Conservation (phyloP, 2,329 filamentous ascomycete species). For the Bipolaris victoriae region DNA sequence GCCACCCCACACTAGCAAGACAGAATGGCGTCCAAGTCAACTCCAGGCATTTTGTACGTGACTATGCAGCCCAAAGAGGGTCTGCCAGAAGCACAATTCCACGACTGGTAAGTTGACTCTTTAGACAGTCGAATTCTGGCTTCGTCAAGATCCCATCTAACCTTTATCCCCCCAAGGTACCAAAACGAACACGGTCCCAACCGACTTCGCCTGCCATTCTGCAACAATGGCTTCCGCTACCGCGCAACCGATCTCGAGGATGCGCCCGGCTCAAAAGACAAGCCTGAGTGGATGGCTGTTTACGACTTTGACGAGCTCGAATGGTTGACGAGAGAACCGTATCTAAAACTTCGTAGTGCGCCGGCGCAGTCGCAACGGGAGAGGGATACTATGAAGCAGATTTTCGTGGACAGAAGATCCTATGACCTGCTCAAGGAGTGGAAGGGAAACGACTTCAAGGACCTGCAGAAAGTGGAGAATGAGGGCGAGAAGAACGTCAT, state of each 20-base stretch:
- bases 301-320: slow-evolving; percentile 82
- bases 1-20: slow-evolving; percentile 2
- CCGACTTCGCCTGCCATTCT: slow-evolving; percentile 75
- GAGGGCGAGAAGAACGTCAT: slow-evolving; percentile 62
- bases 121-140: slow-evolving; percentile 27
- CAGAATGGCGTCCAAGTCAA: slow-evolving; percentile 52
- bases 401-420: slow-evolving; percentile 72
- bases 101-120: slow-evolving; percentile 62
- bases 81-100: slow-evolving; percentile 72
- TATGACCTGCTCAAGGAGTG: slow-evolving; percentile 68
- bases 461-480: slow-evolving; percentile 65
- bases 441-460: slow-evolving; percentile 63
- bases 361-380: slow-evolving; percentile 64
- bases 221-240: slow-evolving; percentile 81
- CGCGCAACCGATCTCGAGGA: slow-evolving; percentile 64
- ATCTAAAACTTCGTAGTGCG: slow-evolving; percentile 67
- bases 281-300: slow-evolving; percentile 75
- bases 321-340: slow-evolving; percentile 71
- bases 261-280: slow-evolving; percentile 42
- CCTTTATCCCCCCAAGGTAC: slow-evolving; percentile 60
- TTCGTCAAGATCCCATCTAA: slow-evolving; percentile 22
- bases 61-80: slow-evolving; percentile 79
- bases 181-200: slow-evolving; percentile 90
- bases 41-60: slow-evolving; percentile 77
- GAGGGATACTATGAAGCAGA: slow-evolving; percentile 66